Evolutionary conservation across 225 moss, liverwort and hornwort species (phyloP).

Genomic region (Neckera pumila): DNA sequence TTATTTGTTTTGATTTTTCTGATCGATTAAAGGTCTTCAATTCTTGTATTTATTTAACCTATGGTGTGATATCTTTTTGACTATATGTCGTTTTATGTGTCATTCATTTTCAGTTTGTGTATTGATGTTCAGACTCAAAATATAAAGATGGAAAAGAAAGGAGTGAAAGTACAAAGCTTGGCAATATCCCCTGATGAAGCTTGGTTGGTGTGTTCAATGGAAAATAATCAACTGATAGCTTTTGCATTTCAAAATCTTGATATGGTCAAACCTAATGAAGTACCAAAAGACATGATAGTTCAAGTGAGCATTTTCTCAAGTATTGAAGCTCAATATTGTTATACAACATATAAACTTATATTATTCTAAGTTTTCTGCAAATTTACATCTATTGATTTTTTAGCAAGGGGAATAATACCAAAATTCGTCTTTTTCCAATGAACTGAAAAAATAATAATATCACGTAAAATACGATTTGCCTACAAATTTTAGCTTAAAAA

Average conservation of each 20-base stretch:
- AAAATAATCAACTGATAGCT: constrained; percentile 54
- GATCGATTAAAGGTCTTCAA: too few relatives aligned
- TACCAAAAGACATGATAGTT: constrained; percentile 64
- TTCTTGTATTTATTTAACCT: too few relatives aligned
- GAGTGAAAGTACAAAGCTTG: constrained; percentile 44
- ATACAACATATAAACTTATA: too few relatives aligned
- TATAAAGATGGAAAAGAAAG: constrained; percentile 64
- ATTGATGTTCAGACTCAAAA: not conserved
- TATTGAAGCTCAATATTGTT: not conserved
- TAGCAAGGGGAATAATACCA: fast-evolving
- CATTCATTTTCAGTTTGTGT: not conserved
- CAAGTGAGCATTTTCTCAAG: constrained; percentile 16
- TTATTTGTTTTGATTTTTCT: too few relatives aligned
- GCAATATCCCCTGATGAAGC: constrained; percentile 61
- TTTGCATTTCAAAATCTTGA: constrained; percentile 81
- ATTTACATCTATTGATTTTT: not conserved
- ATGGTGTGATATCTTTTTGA: not conserved
- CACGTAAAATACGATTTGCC: too few relatives aligned
- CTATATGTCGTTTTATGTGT: not conserved
- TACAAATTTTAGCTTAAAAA: not conserved
- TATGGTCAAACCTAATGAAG: constrained; percentile 69
- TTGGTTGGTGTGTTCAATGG: constrained; percentile 56
- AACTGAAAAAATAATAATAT: not conserved
- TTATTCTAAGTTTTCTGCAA: too few relatives aligned
- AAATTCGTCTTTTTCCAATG: not conserved